Conservation (phyloP, 331 rosid species). For the Saraca asoca region DNA sequence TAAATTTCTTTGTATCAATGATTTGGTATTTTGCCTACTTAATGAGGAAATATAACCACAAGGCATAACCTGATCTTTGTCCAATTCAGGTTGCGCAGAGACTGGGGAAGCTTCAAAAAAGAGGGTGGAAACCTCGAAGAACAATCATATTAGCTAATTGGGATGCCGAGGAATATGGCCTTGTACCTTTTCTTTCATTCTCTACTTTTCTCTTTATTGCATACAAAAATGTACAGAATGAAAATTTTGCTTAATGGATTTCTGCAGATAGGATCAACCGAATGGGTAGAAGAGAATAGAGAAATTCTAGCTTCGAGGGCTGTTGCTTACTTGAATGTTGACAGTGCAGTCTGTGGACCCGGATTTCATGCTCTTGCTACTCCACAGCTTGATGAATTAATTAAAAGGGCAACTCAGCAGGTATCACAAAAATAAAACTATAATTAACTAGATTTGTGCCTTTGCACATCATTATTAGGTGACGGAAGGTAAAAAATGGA, state of each 20-base stretch:
- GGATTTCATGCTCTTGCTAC: slow-evolving; percentile 60
- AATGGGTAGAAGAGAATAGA: slow-evolving; percentile 84
- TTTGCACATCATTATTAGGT: neutral
- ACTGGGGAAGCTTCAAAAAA: slow-evolving; percentile 59
- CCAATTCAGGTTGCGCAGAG: slow-evolving; percentile 60
- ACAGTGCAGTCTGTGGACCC: slow-evolving; percentile 54
- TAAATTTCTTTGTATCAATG: slow-evolving; percentile 20
- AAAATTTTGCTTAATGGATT: slow-evolving; percentile 13
- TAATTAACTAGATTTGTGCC: neutral
- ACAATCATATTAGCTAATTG: slow-evolving; percentile 75
- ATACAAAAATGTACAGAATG: neutral
- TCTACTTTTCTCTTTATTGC: slow-evolving; percentile 10
- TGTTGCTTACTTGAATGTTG: slow-evolving; percentile 76
- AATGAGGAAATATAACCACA: slow-evolving; percentile 9
- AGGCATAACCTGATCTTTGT: slow-evolving; percentile 23
- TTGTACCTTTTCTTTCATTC: slow-evolving; percentile 41
- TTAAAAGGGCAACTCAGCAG: slow-evolving; percentile 63
- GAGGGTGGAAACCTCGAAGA: slow-evolving; percentile 78
- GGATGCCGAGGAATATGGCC: slow-evolving; percentile 90
- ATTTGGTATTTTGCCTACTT: slow-evolving; percentile 2
- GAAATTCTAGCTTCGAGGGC: slow-evolving; percentile 73
- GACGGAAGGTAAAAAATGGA: slow-evolving; percentile 9
- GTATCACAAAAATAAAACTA: slow-evolving; percentile 39
- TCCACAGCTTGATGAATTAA: slow-evolving; percentile 77
- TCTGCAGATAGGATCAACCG: slow-evolving; percentile 70